Percentiles rank a stretch among this genome's conserved stretches.
These are phyloP conservation scores for Blakeslea trispora DNA, from an alignment of 371 early-diverging fungal species.

Conservation along the genomic window DNA sequence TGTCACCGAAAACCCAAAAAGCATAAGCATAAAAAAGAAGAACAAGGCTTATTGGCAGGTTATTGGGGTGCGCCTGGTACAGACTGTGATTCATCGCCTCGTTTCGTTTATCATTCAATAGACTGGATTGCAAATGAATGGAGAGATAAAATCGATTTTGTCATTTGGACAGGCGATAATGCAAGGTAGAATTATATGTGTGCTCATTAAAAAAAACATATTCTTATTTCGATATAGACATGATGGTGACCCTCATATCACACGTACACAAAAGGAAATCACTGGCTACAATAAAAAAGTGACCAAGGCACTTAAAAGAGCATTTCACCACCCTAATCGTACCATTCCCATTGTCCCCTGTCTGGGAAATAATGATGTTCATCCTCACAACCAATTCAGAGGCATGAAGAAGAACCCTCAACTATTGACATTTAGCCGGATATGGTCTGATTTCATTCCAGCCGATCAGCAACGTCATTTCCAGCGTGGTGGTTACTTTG, in stretches of 20 bases:
- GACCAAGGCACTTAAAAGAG: slow-evolving; percentile 19
- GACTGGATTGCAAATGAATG: slow-evolving; percentile 57
- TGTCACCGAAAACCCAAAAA: slow-evolving; percentile 52
- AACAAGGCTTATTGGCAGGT: slow-evolving; percentile 36
- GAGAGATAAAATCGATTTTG: slow-evolving; percentile 65
- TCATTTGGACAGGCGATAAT: slow-evolving; percentile 80
- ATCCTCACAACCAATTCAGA: slow-evolving; percentile 64
- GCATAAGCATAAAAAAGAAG: slow-evolving; percentile 25
- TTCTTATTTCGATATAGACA: slow-evolving; percentile 46
- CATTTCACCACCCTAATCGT: slow-evolving; percentile 20
- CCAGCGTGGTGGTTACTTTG: slow-evolving; percentile 70
- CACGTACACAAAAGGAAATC: slow-evolving; percentile 65
- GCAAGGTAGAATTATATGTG: too few species aligned
- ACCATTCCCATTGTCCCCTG: slow-evolving; percentile 55
- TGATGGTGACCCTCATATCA: slow-evolving; percentile 64
- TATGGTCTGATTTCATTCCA: slow-evolving; percentile 60
- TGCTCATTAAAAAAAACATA: too few species aligned
- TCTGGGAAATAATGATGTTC: slow-evolving; percentile 73
- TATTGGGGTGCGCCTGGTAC: slow-evolving; percentile 62
- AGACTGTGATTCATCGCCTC: slow-evolving; percentile 68
- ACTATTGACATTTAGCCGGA: slow-evolving; percentile 39
- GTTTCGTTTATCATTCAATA: slow-evolving; percentile 63
- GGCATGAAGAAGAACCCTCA: slow-evolving; percentile 50
- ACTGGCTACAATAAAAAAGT: slow-evolving; percentile 48
- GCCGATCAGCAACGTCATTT: slow-evolving; percentile 57